Evolutionary conservation across 2,329 filamentous ascomycete species (phyloP).

Genomic region (Cordyceps tenuipes): DNA sequence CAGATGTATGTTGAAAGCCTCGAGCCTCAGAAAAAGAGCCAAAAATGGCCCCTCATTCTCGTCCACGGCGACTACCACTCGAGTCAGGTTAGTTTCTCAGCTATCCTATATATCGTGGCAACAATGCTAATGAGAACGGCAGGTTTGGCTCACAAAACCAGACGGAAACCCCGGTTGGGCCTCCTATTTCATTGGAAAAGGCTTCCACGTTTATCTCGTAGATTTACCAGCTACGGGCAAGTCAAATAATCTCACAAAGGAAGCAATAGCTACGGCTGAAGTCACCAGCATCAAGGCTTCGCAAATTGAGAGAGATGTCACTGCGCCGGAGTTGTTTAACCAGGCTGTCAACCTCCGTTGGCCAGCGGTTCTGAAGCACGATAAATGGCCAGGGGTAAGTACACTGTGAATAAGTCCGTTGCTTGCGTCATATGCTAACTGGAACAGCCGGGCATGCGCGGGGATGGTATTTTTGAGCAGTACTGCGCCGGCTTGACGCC

Average conservation of each 20-base stretch:
- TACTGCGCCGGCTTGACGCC: conserved; percentile 38
- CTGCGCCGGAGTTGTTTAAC: conserved; percentile 19
- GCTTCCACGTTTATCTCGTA: conserved; percentile 35
- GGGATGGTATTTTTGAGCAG: conserved; percentile 39
- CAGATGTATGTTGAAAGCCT: conserved; percentile 30
- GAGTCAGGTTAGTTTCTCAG: conserved; percentile 20
- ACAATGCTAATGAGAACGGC: neutral
- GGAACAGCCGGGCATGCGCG: conserved; percentile 25
- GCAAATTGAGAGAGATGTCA: conserved; percentile 24
- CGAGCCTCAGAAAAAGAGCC: conserved; percentile 15
- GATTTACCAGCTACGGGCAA: conserved; percentile 35
- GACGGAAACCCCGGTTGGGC: conserved; percentile 39
- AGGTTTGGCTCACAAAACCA: conserved; percentile 38
- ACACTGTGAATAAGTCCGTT: no score
- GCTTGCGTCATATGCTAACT: neutral
- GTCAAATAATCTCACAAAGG: conserved; percentile 19
- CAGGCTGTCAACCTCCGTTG: conserved; percentile 13
- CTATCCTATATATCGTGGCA: neutral
- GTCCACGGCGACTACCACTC: conserved; percentile 30
- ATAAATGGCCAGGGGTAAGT: conserved; percentile 32
- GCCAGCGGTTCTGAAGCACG: conserved; percentile 22
- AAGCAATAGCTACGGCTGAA: conserved; percentile 14
- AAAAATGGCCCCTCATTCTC: conserved; percentile 23
- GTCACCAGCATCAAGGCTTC: conserved; percentile 16
- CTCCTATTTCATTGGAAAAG: conserved; percentile 32